Evolutionary conservation across 345 rosid genomes (phyloP).

Genomic region (Dipteronia dyeriana): DNA sequence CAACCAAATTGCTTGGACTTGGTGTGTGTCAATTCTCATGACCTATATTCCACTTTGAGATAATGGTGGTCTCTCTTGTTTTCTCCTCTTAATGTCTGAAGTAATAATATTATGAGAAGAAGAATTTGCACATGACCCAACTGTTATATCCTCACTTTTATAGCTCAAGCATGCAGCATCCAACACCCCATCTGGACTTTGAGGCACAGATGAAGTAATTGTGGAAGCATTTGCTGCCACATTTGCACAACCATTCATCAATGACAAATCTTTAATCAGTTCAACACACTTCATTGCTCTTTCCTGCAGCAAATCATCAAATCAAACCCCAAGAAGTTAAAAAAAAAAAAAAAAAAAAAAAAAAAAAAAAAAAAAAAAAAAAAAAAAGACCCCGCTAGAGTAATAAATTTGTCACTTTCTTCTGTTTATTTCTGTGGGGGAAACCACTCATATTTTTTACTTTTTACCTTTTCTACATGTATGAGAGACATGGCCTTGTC

Average conservation of each 20-base stretch:
- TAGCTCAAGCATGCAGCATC: conserved; percentile 77
- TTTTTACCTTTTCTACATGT: conserved; percentile 59
- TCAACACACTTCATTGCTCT: conserved; percentile 56
- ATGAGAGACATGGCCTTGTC: conserved; percentile 43
- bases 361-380: conserved; percentile 2
- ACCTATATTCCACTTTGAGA: conserved; percentile 15
- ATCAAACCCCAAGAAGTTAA: conserved; percentile 17
- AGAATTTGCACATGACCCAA: conserved; percentile 63
- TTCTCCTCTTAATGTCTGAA: conserved; percentile 46
- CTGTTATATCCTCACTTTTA: conserved; percentile 61
- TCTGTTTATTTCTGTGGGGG: conserved; percentile 12
- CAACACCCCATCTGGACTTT: conserved; percentile 71
- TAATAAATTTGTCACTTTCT: conserved; percentile 11
- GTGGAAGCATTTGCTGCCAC: conserved; percentile 23
- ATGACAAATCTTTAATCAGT: conserved; percentile 45
- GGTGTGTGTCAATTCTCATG: conserved; percentile 28
- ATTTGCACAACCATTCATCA: conserved; percentile 28
- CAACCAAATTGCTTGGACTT: conserved; percentile 30
- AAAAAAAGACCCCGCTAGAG: neutral
- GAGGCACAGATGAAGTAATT: conserved; percentile 34
- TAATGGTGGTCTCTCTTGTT: conserved; percentile 26
- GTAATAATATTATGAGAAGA: conserved; percentile 38
- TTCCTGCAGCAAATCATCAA: conserved; percentile 41
- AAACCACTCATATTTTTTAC: neutral
- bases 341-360: conserved; percentile 15